Evolutionary conservation across 257 asterid genomes (phyloP).

Genomic region (Paraleonurus japonicus): DNA sequence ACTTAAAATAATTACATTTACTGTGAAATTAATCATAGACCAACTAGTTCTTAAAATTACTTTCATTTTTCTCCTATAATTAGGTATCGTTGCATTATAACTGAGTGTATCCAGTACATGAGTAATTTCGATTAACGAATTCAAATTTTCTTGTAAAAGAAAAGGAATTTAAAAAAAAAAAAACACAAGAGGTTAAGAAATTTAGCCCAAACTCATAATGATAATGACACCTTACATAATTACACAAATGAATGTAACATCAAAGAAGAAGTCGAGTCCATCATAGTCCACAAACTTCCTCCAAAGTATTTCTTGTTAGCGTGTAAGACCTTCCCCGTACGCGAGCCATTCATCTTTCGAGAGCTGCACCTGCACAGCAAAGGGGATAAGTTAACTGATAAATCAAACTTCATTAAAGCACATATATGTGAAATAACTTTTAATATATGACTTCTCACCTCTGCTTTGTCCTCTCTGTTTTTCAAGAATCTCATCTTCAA

Average conservation of each 20-base stretch:
- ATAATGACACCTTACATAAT: background rate
- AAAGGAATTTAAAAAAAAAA: background rate
- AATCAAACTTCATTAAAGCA: background rate
- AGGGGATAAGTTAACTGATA: conserved; percentile 29
- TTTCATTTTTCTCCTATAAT: too few species aligned
- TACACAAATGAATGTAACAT: background rate
- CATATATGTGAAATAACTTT: background rate
- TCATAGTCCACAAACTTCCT: conserved; percentile 26
- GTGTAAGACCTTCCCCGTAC: conserved; percentile 14
- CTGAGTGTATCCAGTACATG: background rate
- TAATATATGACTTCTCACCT: conserved; percentile 26
- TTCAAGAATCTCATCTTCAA: conserved; percentile 9
- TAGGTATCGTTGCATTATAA: too few species aligned
- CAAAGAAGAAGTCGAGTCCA: conserved; percentile 22
- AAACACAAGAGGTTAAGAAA: background rate
- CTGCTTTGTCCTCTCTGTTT: conserved; percentile 24
- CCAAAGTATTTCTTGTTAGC: background rate
- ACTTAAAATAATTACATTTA: background rate
- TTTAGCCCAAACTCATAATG: conserved; percentile 22
- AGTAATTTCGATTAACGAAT: background rate
- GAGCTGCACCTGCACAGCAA: conserved; percentile 19
- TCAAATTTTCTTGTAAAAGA: background rate
- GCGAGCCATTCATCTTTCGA: conserved; percentile 29
- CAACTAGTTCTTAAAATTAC: too few species aligned
- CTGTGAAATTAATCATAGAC: too few species aligned